phyloP scores from a whole-genome alignment of 176 grass and related monocot species.

The Paspalum notatum region DNA sequence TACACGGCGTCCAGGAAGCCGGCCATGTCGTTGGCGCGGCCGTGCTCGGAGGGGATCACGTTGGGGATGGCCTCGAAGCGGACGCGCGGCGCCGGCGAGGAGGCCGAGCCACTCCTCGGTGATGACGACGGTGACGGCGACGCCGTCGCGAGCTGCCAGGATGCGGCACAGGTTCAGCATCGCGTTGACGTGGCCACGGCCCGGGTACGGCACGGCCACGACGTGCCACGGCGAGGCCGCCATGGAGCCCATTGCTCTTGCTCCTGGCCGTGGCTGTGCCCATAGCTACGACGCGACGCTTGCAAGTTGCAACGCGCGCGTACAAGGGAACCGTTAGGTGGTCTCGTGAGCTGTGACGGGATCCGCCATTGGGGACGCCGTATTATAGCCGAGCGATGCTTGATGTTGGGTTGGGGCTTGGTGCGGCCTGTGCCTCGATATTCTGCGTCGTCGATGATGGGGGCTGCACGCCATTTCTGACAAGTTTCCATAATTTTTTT shows the following conservation, averaged over 20 bases:
- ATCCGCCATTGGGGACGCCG: constrained; percentile 9
- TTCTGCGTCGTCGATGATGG: not conserved
- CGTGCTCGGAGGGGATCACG: constrained; percentile 59
- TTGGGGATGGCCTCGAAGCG: constrained; percentile 47
- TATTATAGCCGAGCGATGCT: not conserved
- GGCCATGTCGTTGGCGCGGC: constrained; percentile 49
- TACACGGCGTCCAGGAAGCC: constrained; percentile 52
- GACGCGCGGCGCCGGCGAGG: constrained; percentile 37
- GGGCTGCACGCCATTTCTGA: not conserved
- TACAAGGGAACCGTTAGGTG: not conserved
- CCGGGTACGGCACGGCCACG: constrained; percentile 57
- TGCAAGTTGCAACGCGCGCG: not conserved
- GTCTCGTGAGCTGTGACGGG: not conserved
- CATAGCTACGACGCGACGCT: too few species aligned
- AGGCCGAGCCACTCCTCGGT: constrained; percentile 67
- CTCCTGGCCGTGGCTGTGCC: not conserved
- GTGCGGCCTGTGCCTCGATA: not conserved
- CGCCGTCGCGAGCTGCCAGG: constrained; percentile 42
- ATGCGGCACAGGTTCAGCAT: constrained; percentile 68
- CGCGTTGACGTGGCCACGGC: constrained; percentile 71
- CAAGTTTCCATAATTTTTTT: not conserved
- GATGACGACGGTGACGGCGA: constrained; percentile 34
- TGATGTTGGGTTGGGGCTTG: too few species aligned
- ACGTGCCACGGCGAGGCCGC: constrained; percentile 38
- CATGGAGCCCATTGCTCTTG: not conserved